Evolutionary conservation across 352 stramenopile genomes (phyloP), one percentile per base, ranked within the genome.

Genomic region (Phytophthora podocarpi): DNA sequence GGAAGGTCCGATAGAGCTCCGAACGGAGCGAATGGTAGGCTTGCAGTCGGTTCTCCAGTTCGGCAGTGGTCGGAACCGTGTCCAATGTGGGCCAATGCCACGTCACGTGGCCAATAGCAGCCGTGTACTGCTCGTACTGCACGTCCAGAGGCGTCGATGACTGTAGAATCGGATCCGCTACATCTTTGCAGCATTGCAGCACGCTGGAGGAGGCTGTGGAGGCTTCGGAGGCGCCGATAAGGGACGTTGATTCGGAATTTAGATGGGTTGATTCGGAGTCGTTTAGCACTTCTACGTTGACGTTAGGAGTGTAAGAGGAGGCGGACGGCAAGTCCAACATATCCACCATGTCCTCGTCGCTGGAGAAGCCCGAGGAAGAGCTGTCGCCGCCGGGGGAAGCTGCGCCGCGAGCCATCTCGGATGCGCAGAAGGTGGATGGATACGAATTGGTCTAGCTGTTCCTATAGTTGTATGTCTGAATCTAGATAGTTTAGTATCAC

Each of bases 311-410:
- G 12, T 13, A 36, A 4, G 39, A 62, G 16, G 50, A 15, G 5
- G 28, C 31, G 7, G 48, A 28, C 3, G 34, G 1, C 5, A 59
- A 18, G 5, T 20, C 10, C 2, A 64, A 36, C 11, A 63, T 8
- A 32, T 64, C 49, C 10, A 28, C 54, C 26, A 72, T 64, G 15
- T 80, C 69, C 21, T 81, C 72, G 32, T 81, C 69, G 31, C 71
- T 81, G 13, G 74, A 84, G 54, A 81, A 81, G 20, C 59, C 61
- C 11, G 74, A 84, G 41, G 74, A 82, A 9, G 74, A 79, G 49
- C 49, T 59, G 28, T 41, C 36, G 32, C 43, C 43, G 16, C 8
- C 34, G 24, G n/a, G 46, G 32, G 41, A 56, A 52, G 42, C 40
- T 12, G 24, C 50, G 34, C 34, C 30, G 27, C 52, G 57, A 65